Evolutionary conservation across 768 basidiomycete species (phyloP), one percentile per base, ranked within the genome.

Genomic region (Auriscalpium vulgare): DNA sequence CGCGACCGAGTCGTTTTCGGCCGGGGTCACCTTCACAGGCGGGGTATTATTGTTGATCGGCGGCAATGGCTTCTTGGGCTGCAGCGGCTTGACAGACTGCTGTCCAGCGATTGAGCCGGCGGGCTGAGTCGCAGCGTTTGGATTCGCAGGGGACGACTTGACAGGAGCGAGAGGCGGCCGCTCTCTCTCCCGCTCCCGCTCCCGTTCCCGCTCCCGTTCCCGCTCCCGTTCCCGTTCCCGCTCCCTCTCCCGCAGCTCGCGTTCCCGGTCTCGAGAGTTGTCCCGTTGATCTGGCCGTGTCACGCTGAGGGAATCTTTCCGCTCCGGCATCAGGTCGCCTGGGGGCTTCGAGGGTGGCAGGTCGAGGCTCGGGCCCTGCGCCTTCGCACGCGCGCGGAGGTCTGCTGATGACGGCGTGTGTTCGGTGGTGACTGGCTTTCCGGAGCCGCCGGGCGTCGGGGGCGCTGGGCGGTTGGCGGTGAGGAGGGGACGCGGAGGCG

Each of bases 21-120:
- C 68, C 67, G 53, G 81, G 83, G 54, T 78, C 77, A 23, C 78
- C 76, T 55, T 79, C 74, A 17, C 61, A 53, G 8, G 70, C 67
- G 5, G 70, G 74, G 36, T 78, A 76, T 38, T 78, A 49, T 80
- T 83, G 17, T 87, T 76, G 21, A 71, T 65, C 2, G 74, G 75
- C 8, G 58, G 37, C 47, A 0, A 71, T 47, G 73, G 71, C 72
- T 88, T 90, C 77, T 89, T 91, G 36, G 71, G 66, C 66, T 90
- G 88, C 56, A 93, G 70, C 0, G 90, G 89, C 63, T 89, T 85
- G 37, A 91, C 82, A 1, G 80, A 75, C 0, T 82, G 79, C 3
- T 85, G 79, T 0, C 80, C 82, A 36, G 69, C 73, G 4, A 75
- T 71, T 3, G 80, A 70, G 13, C 78, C 83, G 49, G 80, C 78